phyloP scores from a whole-genome alignment of 108 stramenopile species.

The Nannochloropsis salina region DNA sequence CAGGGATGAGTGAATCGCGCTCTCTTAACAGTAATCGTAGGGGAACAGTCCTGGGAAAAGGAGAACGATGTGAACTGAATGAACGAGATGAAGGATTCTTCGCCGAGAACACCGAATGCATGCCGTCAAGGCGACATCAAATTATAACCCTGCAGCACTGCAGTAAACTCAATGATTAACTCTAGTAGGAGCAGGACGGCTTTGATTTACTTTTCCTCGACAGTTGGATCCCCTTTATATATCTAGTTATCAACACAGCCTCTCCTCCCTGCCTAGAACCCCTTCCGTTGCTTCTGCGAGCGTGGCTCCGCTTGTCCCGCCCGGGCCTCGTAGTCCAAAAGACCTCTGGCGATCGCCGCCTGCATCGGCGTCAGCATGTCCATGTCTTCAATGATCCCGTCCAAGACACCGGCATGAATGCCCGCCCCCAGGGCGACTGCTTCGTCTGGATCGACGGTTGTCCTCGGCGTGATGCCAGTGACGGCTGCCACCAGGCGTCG shows the following conservation, averaged over 20 bases:
- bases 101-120: no score
- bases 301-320: neutral
- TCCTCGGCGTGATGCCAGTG: constrained; percentile 26
- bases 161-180: no score
- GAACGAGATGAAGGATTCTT: no score
- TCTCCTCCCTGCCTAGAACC: neutral
- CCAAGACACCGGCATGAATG: constrained; percentile 35
- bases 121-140: no score
- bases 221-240: no score
- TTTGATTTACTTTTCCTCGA: no score
- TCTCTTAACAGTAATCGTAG: no score
- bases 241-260: neutral
- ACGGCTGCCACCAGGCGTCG: constrained; percentile 33
- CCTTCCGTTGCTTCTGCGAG: neutral
- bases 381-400: constrained; percentile 24
- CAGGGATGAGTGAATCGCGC: no score
- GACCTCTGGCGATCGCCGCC: neutral
- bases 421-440: constrained; percentile 43
- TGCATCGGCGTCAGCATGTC: neutral
- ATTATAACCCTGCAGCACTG: no score
- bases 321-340: neutral
- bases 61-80: no score
- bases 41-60: no score
- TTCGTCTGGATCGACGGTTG: constrained; percentile 38
- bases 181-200: no score